A percentile compares a stretch with the other conserved stretches of the same genome.
These are phyloP conservation scores for Pyrenopolyporus hunteri DNA, from an alignment of 495 filamentous ascomycete genomes.

Conservation along the genomic window DNA sequence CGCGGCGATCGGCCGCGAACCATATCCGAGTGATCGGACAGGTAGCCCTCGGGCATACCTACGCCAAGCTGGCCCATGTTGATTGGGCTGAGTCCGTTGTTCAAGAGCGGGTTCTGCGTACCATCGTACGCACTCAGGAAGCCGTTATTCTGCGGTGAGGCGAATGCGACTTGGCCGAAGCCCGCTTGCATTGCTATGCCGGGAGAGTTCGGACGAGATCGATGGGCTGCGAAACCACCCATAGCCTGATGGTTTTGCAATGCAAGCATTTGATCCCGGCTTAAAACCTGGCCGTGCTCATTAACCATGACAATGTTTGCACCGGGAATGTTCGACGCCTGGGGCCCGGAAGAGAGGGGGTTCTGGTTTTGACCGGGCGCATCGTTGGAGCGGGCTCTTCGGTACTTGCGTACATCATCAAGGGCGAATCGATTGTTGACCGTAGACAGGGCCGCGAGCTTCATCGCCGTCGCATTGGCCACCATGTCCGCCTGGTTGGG, in stretches of 20 bases:
- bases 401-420: slow-evolving; percentile 94
- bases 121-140: slow-evolving; percentile 90
- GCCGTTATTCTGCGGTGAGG: slow-evolving; percentile 92
- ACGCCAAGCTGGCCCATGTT: slow-evolving; percentile 78
- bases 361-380: slow-evolving; percentile 62
- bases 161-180: slow-evolving; percentile 74
- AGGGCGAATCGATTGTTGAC: slow-evolving; percentile 98
- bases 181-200: slow-evolving; percentile 84
- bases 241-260: slow-evolving; percentile 84
- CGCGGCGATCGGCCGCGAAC: slow-evolving; percentile 88
- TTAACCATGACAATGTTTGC: slow-evolving; percentile 85
- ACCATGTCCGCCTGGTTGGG: slow-evolving; percentile 93
- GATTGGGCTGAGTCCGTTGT: slow-evolving; percentile 72
- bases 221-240: slow-evolving; percentile 71
- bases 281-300: slow-evolving; percentile 86
- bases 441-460: slow-evolving; percentile 92
- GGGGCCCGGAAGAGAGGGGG: slow-evolving; percentile 51
- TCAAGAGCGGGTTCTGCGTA: slow-evolving; percentile 68
- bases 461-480: slow-evolving; percentile 98
- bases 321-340: slow-evolving; percentile 58
- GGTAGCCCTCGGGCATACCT: slow-evolving; percentile 78
- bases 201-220: slow-evolving; percentile 92
- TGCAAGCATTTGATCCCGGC: slow-evolving; percentile 82
- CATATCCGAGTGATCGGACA: slow-evolving; percentile 93
- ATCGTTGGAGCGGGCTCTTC: slow-evolving; percentile 88